Evolutionary conservation across 2,329 filamentous ascomycete species (phyloP).

Genomic region (Sporothrix mexicana): DNA sequence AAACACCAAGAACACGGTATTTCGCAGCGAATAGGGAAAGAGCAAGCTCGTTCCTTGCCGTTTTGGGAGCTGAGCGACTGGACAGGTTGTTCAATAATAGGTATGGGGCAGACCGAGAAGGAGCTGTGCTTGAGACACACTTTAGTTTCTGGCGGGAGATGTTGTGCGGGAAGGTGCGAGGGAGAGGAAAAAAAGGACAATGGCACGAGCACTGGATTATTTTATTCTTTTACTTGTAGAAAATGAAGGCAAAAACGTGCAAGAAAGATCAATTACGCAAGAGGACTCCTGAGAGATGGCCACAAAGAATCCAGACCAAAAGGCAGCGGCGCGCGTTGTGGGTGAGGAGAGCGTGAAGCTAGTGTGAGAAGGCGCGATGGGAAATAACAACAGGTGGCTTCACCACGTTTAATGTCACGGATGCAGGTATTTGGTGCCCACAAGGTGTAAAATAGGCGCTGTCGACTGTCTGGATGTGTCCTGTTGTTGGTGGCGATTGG

Average conservation of each 20-base stretch:
- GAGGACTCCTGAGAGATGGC: conserved; percentile 3
- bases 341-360: conserved; percentile 1
- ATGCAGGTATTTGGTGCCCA: conserved; percentile 24
- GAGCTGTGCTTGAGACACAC: conserved; percentile 25
- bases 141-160: background rate
- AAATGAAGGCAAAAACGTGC: background rate
- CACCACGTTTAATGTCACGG: conserved; percentile 33
- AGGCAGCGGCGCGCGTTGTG: conserved; percentile 9
- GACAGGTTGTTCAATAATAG: conserved; percentile 29
- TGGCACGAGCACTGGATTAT: too few species aligned
- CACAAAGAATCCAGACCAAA: conserved; percentile 8
- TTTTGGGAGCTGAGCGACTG: conserved; percentile 24
- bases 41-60: conserved; percentile 19
- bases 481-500: background rate
- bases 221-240: too few species aligned
- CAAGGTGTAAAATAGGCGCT: conserved; percentile 10
- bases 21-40: conserved; percentile 29
- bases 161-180: conserved; percentile 14
- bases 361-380: conserved; percentile 30
- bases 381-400: conserved; percentile 41
- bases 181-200: conserved; percentile 56
- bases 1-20: conserved; percentile 12
- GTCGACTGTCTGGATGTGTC: background rate
- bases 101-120: conserved; percentile 2
- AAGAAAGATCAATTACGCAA: background rate